phyloP scores from a whole-genome alignment of 306 rosid species.

The Castanopsis chinensis region DNA sequence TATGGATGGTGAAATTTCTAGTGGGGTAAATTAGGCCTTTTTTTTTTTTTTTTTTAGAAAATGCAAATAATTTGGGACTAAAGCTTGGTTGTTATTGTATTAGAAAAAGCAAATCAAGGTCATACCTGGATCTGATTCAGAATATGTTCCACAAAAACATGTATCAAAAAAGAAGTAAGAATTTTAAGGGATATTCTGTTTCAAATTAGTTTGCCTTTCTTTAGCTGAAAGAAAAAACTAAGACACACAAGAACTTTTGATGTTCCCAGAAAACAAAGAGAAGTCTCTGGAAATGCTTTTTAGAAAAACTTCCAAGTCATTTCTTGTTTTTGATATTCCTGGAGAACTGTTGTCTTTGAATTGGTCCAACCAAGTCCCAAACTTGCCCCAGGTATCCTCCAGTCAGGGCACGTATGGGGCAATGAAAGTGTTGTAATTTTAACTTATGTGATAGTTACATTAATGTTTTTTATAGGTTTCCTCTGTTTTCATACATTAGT shows the following conservation, averaged over 20 bases:
- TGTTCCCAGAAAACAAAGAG: not conserved
- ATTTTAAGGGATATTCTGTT: not conserved
- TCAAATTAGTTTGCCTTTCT: not conserved
- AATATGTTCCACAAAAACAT: not conserved
- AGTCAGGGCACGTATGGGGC: not conserved
- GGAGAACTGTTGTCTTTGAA: not conserved
- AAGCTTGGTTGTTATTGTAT: not conserved
- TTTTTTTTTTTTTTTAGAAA: not conserved
- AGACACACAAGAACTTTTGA: not conserved
- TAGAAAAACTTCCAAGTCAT: not conserved
- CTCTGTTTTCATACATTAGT: not conserved
- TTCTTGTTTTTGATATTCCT: not conserved
- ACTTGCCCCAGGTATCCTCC: not conserved
- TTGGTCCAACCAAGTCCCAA: not conserved
- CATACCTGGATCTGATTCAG: not conserved
- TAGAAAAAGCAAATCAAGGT: not conserved
- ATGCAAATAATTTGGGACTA: not conserved
- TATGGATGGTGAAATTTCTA: not conserved
- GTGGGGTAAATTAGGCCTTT: not conserved
- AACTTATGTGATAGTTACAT: not conserved
- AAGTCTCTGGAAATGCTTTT: not conserved
- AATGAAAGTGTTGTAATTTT: not conserved
- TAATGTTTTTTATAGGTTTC: not conserved
- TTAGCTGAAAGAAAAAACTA: not conserved
- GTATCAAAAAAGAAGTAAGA: not conserved